Base-by-base conservation (phyloP, 2,329 filamentous ascomycete species). In the Torrubiella hemipterigena region DNA sequence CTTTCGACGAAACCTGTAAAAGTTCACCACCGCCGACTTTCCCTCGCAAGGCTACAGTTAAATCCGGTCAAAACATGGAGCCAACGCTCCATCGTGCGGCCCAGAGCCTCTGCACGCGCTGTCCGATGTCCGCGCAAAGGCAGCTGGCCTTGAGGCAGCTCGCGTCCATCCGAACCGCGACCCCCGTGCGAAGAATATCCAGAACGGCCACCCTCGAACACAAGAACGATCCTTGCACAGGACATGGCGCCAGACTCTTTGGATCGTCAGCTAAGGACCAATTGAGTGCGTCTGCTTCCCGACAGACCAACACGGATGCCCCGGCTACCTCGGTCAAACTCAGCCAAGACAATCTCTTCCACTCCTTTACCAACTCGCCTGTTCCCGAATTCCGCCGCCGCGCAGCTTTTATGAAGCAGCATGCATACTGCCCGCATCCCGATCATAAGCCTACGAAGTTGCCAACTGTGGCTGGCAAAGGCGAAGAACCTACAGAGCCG, bases 361-460 rank as follows among this genome's bases (percentile, higher is more conserved):
- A 98, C 57, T 76, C 84, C 8, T 93, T 91, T 55, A 83, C 84
- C 21, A 69, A 79, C 41, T 98, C 91, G 11, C 91, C 93, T 7
- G 81, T 89, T 25, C 80, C 84, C 23, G 80, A 82, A 38, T 95
- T 98, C 41, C 77, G 89, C 45, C 75, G 77, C 46, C 78, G 91
- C 44, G 91, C 89, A 17, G 82, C 81, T 8, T 93, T 84, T 48
- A 96, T 96, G 59, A 83, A 79, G 51, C 81, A 93, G 49, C 85
- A 95, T 63, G 89, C 89, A 11, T 82, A 85, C 55, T 98, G 91
- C 50, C 84, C 91, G 17, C 91, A 98, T 49, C 84, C 85, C 6
- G 76, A 81, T 33, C 91, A 98, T 54, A 76, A 78, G 44, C 73
- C 78, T 33, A 87, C 82, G 3, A 73, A 81, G 40, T 52, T 77